Percentiles rank a stretch among this genome's conserved stretches.
phyloP scores from a whole-genome alignment of 768 basidiomycete species.

The Naematelia encephala region DNA sequence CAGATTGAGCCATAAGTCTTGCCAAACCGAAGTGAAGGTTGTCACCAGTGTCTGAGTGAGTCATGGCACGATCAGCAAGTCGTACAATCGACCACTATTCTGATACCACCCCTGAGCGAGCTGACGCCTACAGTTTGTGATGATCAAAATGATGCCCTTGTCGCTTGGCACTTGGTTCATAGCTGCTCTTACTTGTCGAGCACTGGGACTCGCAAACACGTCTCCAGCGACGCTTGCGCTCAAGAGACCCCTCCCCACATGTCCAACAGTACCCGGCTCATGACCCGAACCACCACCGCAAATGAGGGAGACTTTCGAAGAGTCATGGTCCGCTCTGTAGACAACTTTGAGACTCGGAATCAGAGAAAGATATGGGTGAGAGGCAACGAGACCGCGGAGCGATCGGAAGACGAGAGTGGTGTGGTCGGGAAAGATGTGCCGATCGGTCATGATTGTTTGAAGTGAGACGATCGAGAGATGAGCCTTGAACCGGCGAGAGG shows the following conservation, averaged over 20 bases:
- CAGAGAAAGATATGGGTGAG: constrained; percentile 26
- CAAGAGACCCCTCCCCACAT: constrained; percentile 27
- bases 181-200: constrained; percentile 29
- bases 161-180: constrained; percentile 26
- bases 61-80: too few relatives aligned
- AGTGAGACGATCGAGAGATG: too few relatives aligned
- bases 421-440: constrained; percentile 35
- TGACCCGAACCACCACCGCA: constrained; percentile 35
- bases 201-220: constrained; percentile 33
- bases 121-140: constrained; percentile 26
- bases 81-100: background rate
- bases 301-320: constrained; percentile 32
- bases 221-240: constrained; percentile 32
- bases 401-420: constrained; percentile 26
- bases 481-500: background rate
- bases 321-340: constrained; percentile 27
- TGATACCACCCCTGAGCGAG: background rate
- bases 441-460: constrained; percentile 19
- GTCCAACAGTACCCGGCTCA: constrained; percentile 30
- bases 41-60: constrained; percentile 60
- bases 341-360: constrained; percentile 31
- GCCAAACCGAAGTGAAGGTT: constrained; percentile 86
- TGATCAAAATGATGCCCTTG: constrained; percentile 30
- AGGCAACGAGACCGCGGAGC: constrained; percentile 26
- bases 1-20: constrained; percentile 69